These are phyloP conservation scores for Pleoardoris graminearum DNA, from an alignment of 2,329 filamentous ascomycete genomes.

Conservation along the genomic window DNA sequence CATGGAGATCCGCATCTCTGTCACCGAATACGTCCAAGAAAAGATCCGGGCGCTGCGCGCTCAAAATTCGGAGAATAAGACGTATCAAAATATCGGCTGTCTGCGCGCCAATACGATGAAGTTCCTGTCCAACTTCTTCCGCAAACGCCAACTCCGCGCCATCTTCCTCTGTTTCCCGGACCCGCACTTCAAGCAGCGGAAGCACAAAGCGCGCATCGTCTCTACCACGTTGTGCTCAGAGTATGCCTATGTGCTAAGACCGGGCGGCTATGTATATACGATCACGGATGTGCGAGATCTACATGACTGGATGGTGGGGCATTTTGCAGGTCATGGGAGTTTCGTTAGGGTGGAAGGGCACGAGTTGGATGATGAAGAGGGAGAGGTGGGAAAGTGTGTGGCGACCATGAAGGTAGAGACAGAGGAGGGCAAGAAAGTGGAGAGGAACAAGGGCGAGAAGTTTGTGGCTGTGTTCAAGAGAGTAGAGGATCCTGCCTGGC, in stretches of 20 bases:
- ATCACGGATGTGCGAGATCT: constrained; percentile 97
- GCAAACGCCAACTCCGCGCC: constrained; percentile 75
- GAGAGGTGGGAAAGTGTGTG: constrained; percentile 71
- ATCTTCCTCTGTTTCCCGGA: constrained; percentile 99
- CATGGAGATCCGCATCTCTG: constrained; percentile 88
- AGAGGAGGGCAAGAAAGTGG: constrained; percentile 96
- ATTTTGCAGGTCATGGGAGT: constrained; percentile 75
- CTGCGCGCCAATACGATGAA: constrained; percentile 97
- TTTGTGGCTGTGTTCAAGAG: constrained; percentile 88
- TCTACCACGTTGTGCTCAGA: constrained; percentile 86
- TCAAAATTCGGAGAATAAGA: constrained; percentile 57
- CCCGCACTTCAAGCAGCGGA: constrained; percentile 95
- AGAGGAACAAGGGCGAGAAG: constrained; percentile 85
- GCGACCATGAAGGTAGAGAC: constrained; percentile 79
- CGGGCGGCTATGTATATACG: constrained; percentile 88
- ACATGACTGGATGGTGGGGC: constrained; percentile 88
- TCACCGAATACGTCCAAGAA: constrained; percentile 87
- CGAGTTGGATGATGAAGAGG: constrained; percentile 75
- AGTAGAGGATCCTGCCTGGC: constrained; percentile 78
- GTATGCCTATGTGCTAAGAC: constrained; percentile 84
- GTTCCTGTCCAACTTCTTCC: constrained; percentile 98
- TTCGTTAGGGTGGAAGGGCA: constrained; percentile 70
- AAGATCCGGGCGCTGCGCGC: constrained; percentile 79
- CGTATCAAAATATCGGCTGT: constrained; percentile 86
- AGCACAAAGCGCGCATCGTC: constrained; percentile 96